Evolutionary conservation across 331 rosid species (phyloP).

Genomic region (Malus hybrid): DNA sequence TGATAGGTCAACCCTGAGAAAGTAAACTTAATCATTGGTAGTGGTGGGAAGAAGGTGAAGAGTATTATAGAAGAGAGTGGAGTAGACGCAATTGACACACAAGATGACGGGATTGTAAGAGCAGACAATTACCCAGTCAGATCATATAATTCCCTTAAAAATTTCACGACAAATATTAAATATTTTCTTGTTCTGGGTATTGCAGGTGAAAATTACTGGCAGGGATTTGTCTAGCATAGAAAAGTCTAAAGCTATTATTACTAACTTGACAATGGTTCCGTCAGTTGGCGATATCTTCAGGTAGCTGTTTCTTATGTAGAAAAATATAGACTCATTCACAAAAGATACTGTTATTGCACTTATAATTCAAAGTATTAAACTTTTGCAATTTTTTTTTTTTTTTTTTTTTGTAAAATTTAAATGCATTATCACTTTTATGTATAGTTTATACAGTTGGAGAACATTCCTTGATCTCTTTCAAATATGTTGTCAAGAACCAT

Average conservation of each 20-base stretch:
- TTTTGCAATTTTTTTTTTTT: too few species aligned
- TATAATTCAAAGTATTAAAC: neutral
- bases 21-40: slow-evolving; percentile 73
- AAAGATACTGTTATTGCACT: neutral
- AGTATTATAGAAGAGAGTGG: slow-evolving; percentile 94
- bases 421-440: neutral
- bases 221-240: slow-evolving; percentile 75
- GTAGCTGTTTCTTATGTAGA: slow-evolving; percentile 20
- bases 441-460: neutral
- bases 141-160: neutral
- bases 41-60: slow-evolving; percentile 94
- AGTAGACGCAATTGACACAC: slow-evolving; percentile 76
- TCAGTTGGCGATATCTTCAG: slow-evolving; percentile 80
- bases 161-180: neutral
- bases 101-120: slow-evolving; percentile 81
- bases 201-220: slow-evolving; percentile 87
- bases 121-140: slow-evolving; percentile 14
- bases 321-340: neutral
- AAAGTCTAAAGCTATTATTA: slow-evolving; percentile 72
- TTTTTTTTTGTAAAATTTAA: neutral
- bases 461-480: neutral
- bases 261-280: slow-evolving; percentile 88
- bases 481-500: neutral
- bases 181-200: slow-evolving; percentile 14
- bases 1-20: slow-evolving; percentile 74